Conservation (phyloP, 2,329 filamentous ascomycete species). For the Fusarium napiforme region DNA sequence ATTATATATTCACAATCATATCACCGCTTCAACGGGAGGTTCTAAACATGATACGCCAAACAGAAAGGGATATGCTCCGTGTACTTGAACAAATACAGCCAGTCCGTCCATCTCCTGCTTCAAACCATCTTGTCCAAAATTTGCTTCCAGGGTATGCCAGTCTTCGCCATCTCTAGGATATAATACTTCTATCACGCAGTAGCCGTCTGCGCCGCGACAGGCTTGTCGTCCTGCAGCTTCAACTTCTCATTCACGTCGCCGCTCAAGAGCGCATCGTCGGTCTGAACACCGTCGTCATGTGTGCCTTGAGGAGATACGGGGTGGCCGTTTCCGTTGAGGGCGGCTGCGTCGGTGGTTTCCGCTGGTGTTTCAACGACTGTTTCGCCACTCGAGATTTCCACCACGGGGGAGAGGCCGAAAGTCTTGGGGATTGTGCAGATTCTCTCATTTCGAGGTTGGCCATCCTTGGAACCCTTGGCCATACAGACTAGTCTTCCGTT, state of each 20-base stretch:
- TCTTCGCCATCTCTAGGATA: constrained; percentile 17
- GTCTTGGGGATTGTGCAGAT: constrained; percentile 64
- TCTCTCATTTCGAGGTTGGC: constrained; percentile 57
- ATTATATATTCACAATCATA: constrained; percentile 15
- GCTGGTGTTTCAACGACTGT: background rate
- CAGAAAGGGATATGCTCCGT: constrained; percentile 16
- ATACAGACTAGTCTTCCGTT: constrained; percentile 63
- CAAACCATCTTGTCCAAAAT: background rate
- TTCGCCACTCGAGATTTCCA: constrained; percentile 8
- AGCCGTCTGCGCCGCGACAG: constrained; percentile 16
- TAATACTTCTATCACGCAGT: constrained; percentile 10
- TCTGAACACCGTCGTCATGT: constrained; percentile 46
- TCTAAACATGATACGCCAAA: constrained; percentile 19
- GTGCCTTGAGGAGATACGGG: constrained; percentile 42
- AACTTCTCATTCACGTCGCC: constrained; percentile 49
- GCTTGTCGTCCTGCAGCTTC: constrained; percentile 44
- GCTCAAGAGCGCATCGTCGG: constrained; percentile 44
- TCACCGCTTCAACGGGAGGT: constrained; percentile 2
- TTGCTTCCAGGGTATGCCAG: constrained; percentile 29
- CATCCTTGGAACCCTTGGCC: constrained; percentile 61
- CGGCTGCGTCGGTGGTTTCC: background rate
- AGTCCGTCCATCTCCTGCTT: background rate
- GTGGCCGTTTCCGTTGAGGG: constrained; percentile 4
- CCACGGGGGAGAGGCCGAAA: constrained; percentile 36
- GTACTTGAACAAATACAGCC: background rate